Conservation (phyloP, 768 basidiomycete species). For the Suillus spraguei region DNA sequence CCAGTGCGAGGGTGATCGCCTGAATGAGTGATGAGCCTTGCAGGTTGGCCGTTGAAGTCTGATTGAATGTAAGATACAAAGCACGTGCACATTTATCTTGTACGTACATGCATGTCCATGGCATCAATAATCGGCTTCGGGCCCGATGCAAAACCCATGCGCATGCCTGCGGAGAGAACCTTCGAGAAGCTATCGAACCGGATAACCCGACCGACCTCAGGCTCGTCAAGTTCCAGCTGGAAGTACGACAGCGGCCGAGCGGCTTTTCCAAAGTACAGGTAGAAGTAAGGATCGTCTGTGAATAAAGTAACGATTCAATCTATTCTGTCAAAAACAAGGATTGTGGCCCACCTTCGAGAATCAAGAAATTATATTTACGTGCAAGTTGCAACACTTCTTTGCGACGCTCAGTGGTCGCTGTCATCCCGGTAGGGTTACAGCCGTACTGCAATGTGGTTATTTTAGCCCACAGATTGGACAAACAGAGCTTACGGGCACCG, state of each 20-base stretch:
- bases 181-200: conserved; percentile 93
- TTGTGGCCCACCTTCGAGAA: conserved; percentile 72
- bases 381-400: conserved; percentile 73
- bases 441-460: conserved; percentile 56
- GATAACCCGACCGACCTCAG: conserved; percentile 75
- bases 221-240: conserved; percentile 67
- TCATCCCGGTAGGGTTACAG: conserved; percentile 85
- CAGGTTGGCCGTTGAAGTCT: conserved; percentile 71
- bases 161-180: conserved; percentile 73
- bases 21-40: conserved; percentile 69
- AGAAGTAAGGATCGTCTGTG: conserved; percentile 80
- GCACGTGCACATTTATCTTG: conserved; percentile 12
- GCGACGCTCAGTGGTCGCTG: conserved; percentile 68
- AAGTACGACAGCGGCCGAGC: conserved; percentile 81
- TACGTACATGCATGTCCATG: conserved; percentile 70
- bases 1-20: conserved; percentile 56
- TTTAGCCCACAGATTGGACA: conserved; percentile 11
- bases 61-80: conserved; percentile 19
- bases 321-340: background rate
- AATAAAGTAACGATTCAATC: background rate
- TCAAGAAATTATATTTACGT: conserved; percentile 72
- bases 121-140: conserved; percentile 66
- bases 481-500: conserved; percentile 59
- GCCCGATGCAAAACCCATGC: conserved; percentile 81
- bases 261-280: conserved; percentile 70